phyloP scores from a whole-genome alignment of 1,139 yeast species.

The Kodamaea derodonti region DNA sequence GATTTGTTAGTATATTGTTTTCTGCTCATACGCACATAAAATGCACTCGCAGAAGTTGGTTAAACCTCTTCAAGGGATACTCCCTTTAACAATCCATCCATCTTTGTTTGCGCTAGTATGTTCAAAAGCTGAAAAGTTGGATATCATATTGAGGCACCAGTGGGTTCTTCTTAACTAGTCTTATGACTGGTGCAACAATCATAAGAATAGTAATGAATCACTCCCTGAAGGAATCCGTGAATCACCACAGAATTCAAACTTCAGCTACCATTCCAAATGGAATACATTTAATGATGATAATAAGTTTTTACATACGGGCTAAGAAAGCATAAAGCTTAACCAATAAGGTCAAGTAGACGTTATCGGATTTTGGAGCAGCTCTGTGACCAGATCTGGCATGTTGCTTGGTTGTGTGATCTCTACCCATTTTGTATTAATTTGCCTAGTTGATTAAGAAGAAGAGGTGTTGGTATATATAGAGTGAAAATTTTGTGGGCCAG shows the following conservation, averaged over 20 bases:
- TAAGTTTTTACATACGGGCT: constrained; percentile 98
- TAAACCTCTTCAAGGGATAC: neutral
- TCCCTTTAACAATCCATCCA: constrained; percentile 1
- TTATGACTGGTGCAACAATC: no score
- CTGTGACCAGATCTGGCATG: constrained; percentile 96
- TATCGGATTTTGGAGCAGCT: constrained; percentile 98
- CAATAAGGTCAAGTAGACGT: constrained; percentile 95
- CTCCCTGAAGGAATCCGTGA: no score
- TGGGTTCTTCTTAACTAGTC: no score
- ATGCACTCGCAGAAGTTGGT: constrained; percentile 71
- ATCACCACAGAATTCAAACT: no score
- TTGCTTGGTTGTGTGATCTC: constrained; percentile 95
- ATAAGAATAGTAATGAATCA: no score
- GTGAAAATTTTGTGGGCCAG: constrained; percentile 5
- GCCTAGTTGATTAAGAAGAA: constrained; percentile 12
- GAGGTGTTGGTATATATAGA: constrained; percentile 1
- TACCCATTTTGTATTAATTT: constrained; percentile 68
- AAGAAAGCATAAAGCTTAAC: constrained; percentile 98
- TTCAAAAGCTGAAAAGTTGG: constrained; percentile 10
- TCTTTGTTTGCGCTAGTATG: constrained; percentile 10
- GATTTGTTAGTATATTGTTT: constrained; percentile 42
- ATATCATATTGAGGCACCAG: no score
- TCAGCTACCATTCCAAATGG: no score
- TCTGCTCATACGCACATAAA: constrained; percentile 58
- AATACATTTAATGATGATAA: no score